These are phyloP conservation scores for Coniochaeta ligniaria DNA, from an alignment of 2,329 filamentous ascomycete species.

Conservation along the genomic window DNA sequence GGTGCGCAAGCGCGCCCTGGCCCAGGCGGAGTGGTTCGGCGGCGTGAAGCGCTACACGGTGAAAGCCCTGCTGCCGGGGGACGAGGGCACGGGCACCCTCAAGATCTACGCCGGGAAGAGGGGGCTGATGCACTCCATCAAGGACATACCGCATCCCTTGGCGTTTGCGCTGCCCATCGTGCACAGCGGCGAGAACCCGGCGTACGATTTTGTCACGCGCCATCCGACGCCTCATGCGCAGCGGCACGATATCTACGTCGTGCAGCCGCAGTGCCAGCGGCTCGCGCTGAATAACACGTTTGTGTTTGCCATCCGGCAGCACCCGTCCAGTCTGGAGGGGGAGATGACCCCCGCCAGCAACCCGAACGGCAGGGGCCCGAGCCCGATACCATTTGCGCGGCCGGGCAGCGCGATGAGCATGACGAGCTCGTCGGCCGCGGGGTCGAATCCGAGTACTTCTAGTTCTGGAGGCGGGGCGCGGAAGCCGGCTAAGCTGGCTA, in stretches of 20 bases:
- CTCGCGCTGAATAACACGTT: conserved; percentile 95
- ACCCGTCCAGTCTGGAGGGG: conserved; percentile 54
- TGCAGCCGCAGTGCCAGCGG: conserved; percentile 85
- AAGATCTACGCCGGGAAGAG: conserved; percentile 92
- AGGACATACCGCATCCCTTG: conserved; percentile 88
- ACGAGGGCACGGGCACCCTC: conserved; percentile 80
- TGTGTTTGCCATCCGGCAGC: conserved; percentile 91
- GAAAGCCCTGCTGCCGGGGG: conserved; percentile 84
- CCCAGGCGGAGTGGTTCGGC: conserved; percentile 85
- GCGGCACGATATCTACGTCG: conserved; percentile 92
- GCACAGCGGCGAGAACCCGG: conserved; percentile 86
- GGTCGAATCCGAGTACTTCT: conserved; percentile 48
- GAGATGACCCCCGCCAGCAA: conserved; percentile 38
- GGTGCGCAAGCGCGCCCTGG: conserved; percentile 76
- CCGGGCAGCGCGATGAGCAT: conserved; percentile 61
- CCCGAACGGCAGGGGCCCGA: conserved; percentile 28
- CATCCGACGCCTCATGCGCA: conserved; percentile 98
- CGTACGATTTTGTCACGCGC: conserved; percentile 85
- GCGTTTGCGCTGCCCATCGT: conserved; percentile 85
- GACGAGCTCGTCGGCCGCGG: conserved; percentile 48
- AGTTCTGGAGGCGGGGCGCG: conserved; percentile 42
- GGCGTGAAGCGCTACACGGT: conserved; percentile 87
- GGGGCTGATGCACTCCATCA: conserved; percentile 95
- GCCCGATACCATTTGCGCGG: conserved; percentile 54
- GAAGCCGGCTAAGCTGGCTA: conserved; percentile 92